Base-by-base conservation (phyloP, 495 filamentous ascomycete species). In the Jackrogersella multiformis region DNA sequence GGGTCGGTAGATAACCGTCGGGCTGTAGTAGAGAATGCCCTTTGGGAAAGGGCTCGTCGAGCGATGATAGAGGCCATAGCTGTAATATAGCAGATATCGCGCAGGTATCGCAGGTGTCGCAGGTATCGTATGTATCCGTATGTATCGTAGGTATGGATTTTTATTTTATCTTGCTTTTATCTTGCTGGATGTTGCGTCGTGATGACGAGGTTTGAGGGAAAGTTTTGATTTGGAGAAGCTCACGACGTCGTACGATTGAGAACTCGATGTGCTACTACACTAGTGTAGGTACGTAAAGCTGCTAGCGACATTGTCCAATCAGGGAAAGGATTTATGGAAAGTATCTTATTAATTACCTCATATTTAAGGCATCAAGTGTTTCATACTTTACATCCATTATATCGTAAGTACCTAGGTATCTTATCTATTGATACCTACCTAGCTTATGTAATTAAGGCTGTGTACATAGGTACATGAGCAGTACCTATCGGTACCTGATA, bases 31-130 rank as follows among this genome's bases (percentile, higher is more conserved):
- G 74, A 74, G 69, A 84, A 82, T 1, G 61, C 67, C 64, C 73
- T 64, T 26, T 68, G 42, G 42, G 73, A 64, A 54, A 69, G 48
- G 56, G 79, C 80, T 49, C 81, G 70, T 70, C 81, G 80, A 49
- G 81, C 77, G 53, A 82, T 75, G 51, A 81, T 64, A 69, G 81
- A 81, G 49, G 81, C 78, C 80, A 84, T 84, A 63, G 66, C 61
- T 73, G n/a, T n/a, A n/a, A n/a, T n/a, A n/a, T n/a, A n/a, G n/a
- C n/a, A 62, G 18, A 12, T 10, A 39, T n/a, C 3, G 10, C 13
- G 10, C n/a, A 2, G 46, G 61, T 69, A 39, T 54, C 21, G 42
- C 36, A 15, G 56, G n/a, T 55, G 42, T 51, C 21, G 51, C 46
- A 42, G 6, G 18, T 44, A 44, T 42, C 16, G n/a, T n/a, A n/a